Evolutionary conservation across 495 filamentous ascomycete genomes (phyloP).

Genomic region (Amphirosellinia nigrospora): DNA sequence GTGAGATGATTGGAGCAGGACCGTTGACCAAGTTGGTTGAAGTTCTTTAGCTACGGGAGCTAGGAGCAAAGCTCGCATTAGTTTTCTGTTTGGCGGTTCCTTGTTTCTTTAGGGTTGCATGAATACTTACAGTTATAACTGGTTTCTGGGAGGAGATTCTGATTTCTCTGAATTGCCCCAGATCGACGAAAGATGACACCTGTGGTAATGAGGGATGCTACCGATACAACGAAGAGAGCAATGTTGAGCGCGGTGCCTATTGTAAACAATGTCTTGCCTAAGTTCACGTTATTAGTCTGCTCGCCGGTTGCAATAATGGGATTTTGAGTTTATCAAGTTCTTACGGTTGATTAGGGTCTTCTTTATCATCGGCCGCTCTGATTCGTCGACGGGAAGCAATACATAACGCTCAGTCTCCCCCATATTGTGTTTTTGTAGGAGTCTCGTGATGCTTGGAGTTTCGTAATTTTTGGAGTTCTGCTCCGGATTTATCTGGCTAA

Average conservation of each 20-base stretch:
- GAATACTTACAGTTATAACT: neutral
- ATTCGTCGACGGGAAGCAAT: neutral
- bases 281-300: neutral
- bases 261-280: neutral
- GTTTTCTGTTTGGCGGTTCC: neutral
- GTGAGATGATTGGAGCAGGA: neutral
- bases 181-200: constrained; percentile 5
- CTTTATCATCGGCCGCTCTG: neutral
- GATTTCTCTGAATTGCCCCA: neutral
- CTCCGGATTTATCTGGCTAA: neutral
- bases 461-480: neutral
- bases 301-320: neutral
- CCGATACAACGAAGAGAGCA: neutral
- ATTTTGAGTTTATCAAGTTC: neutral
- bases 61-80: neutral
- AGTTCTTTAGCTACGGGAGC: constrained; percentile 1
- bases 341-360: neutral
- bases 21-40: neutral
- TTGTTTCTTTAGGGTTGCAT: too few relatives aligned
- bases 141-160: neutral
- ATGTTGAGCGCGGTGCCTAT: constrained; percentile 6
- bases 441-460: neutral
- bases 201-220: neutral
- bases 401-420: constrained; percentile 2
- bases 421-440: neutral